Evolutionary conservation across 768 basidiomycete species (phyloP).

Genomic region (Termitomyces sp.): DNA sequence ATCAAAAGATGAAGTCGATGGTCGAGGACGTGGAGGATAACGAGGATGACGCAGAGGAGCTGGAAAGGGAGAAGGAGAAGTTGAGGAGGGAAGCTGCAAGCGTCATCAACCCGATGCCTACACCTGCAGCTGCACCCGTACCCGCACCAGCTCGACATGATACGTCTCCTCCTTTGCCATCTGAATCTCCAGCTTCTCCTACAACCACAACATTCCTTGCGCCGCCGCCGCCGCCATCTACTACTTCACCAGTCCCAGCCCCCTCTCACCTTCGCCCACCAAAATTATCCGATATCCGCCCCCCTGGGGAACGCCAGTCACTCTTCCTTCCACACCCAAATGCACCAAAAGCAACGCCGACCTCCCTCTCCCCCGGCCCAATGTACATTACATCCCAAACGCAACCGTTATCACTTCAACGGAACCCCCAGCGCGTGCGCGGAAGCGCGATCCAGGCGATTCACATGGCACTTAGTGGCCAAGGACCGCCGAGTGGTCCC

Average conservation of each 20-base stretch:
- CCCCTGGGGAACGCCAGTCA: conserved; percentile 30
- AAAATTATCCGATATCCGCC: conserved; percentile 25
- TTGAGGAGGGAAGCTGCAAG: background rate
- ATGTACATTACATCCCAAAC: conserved; percentile 30
- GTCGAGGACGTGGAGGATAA: conserved; percentile 1
- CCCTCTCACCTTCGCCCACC: conserved; percentile 18
- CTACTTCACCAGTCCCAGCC: conserved; percentile 6
- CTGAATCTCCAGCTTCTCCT: background rate
- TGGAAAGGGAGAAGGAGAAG: conserved; percentile 1
- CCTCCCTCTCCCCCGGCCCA: conserved; percentile 41
- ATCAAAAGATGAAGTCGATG: too few relatives aligned
- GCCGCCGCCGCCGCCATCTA: conserved; percentile 12
- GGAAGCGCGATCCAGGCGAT: conserved; percentile 21
- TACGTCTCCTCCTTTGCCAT: background rate
- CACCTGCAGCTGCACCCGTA: background rate
- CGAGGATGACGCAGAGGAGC: background rate
- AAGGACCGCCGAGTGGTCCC: background rate
- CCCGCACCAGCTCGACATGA: background rate
- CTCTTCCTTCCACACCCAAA: conserved; percentile 45
- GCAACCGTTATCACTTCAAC: conserved; percentile 10
- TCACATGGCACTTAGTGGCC: conserved; percentile 23
- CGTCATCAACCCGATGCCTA: background rate
- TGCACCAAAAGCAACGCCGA: conserved; percentile 36
- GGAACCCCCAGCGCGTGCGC: conserved; percentile 7
- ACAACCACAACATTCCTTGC: background rate